Evolutionary conservation across 495 filamentous ascomycete genomes (phyloP), one percentile per base, ranked within the genome.

Genomic region (Penicillium flavigenum): DNA sequence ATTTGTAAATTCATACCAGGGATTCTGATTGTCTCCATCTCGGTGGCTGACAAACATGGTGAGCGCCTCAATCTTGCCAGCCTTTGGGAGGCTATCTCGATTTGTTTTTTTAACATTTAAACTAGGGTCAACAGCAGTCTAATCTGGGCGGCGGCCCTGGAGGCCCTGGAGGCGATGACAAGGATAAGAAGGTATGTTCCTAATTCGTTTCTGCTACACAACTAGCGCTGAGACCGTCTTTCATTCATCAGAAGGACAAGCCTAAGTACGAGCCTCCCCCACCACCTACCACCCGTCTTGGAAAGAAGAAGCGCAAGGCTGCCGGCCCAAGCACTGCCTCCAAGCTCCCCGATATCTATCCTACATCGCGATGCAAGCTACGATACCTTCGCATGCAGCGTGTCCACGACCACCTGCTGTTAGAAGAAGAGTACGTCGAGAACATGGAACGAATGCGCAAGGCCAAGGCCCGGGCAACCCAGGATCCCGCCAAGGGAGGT

Each of bases 241-340:
- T 43, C 57, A 57, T 51, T 72, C 68, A 44, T 38, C 55, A 98
- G 92, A 96, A 99, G 82, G 91, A 98, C 47, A 98, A 98, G 84
- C 94, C 95, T 60, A 96, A 91, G 87, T 98, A 99, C 79, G 94
- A 99, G 72, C 94, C 94, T 47, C 94, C 94, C 57, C 95, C 95
- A 71, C 89, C 90, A 58, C 94, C 94, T 42, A 98, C 94, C 34
- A 98, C 94, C 57, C 92, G 94, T 69, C 88, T 99, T 71, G 94
- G 94, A n/a, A 88, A 93, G 61, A 96, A 92, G 86, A 98, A 98
- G 85, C 92, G 92, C 77, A 94, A 87, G 83, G 85, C 83, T 36
- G 91, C 88, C 56, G 95, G 94, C 49, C 90, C 91, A 54, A 96
- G 91, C 73, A 92, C 94, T 39, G 88, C 94, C 10, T 88, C 92